Percentiles rank a stretch among this genome's conserved stretches.
Conservation (phyloP, 2,329 filamentous ascomycete genomes). For the Stemphylium lycopersici region DNA sequence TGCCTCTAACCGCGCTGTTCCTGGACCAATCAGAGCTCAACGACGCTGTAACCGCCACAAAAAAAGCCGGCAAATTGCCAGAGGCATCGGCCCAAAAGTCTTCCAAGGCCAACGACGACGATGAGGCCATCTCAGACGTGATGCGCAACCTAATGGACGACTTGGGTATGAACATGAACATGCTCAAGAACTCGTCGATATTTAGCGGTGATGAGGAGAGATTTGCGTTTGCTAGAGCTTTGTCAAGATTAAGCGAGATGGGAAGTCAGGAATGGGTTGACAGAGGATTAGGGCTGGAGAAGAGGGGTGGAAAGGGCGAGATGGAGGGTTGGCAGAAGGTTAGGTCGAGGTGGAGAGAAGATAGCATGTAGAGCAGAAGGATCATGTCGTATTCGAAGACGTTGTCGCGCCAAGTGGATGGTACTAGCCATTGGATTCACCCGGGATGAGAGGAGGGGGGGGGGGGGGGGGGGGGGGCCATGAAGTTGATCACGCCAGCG, state of each 20-base stretch:
- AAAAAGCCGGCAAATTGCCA: constrained; percentile 48
- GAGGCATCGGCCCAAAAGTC: constrained; percentile 23
- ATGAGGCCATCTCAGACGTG: constrained; percentile 64
- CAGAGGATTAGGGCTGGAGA: constrained; percentile 70
- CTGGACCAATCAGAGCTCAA: constrained; percentile 65
- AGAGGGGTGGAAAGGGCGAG: constrained; percentile 68
- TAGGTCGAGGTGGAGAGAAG: constrained; percentile 68
- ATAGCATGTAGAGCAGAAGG: constrained; percentile 34
- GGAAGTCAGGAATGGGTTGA: constrained; percentile 95
- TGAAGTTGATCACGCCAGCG: too few species aligned
- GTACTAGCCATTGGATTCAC: too few species aligned
- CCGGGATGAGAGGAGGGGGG: too few species aligned
- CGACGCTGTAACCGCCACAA: constrained; percentile 52
- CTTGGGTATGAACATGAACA: constrained; percentile 80
- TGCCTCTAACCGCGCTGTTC: constrained; percentile 85
- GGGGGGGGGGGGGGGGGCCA: too few species aligned
- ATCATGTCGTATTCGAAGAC: neutral
- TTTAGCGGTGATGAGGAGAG: constrained; percentile 96
- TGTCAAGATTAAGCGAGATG: constrained; percentile 89
- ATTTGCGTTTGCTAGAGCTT: constrained; percentile 90
- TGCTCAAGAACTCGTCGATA: constrained; percentile 82
- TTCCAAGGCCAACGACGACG: constrained; percentile 48
- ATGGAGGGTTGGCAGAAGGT: constrained; percentile 69
- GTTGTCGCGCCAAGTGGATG: neutral
- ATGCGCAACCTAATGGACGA: constrained; percentile 88